Base-by-base conservation (phyloP, 2,329 filamentous ascomycete species). In the Lachnellula hyalina region DNA sequence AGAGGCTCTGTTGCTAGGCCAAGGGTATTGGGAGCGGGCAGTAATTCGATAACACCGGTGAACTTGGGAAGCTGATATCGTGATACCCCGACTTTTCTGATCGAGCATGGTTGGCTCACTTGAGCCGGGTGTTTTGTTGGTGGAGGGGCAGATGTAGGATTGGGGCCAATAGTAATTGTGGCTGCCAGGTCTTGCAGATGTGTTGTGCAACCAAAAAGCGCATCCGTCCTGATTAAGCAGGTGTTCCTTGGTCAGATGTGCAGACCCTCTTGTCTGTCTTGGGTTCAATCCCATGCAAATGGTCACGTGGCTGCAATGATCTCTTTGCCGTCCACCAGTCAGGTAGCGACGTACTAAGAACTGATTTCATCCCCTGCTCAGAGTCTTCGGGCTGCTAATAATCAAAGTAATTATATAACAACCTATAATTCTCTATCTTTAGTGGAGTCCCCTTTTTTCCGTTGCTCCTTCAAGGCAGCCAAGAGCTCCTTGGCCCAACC, bases 401-500 rank as follows among this genome's bases (percentile, higher is more conserved):
- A 19, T 9, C 5, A 12, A 15, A 17, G 25, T 3, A 21, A 44
- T 21, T 38, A 25, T n/a, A 35, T 35, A 25, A 5, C n/a, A 17
- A 51, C 36, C 36, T 56, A 65, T 44, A 65, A 46, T 25, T 65
- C 63, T n/a, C 56, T 51, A 40, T 61, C 58, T 21, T 52, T 52
- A 2, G 49, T 35, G 17, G 54, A 53, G 15, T 49, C 25, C 21
- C 49, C 54, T 40, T 51, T 59, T 40, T 28, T 17, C 48, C 62
- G 61, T 46, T 62, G 53, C 42, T 55, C 50, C 12, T 50, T 56
- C 25, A 69, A 42, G 8, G 51, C 51, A n/a, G 40, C 52, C 45
- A 67, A 46, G 44, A 69, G 63, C 9, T 68, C 62, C 17, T 61
- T 54, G 14, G 60, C 58, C 65, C 66, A 68, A 3, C 51, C 47